Evolutionary conservation across 2,329 filamentous ascomycete genomes (phyloP), one percentile per base, ranked within the genome.

Genomic region (Capronia americana): DNA sequence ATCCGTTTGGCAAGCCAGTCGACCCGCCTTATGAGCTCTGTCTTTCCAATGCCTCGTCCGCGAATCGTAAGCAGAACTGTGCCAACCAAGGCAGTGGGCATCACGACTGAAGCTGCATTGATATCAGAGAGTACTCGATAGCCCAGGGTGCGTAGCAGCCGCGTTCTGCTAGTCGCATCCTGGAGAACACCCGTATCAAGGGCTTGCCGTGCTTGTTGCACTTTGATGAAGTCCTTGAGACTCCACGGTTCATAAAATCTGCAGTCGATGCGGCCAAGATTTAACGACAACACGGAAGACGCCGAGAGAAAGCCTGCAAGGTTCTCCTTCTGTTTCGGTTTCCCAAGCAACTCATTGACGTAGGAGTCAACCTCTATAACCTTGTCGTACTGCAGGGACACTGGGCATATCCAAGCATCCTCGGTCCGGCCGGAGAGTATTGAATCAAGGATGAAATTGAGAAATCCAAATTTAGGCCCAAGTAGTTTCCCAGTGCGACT

Each of bases 291-390:
- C 1, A 99, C 90, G 0, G 92, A 97, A 0, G 93, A 96, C 30
- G 92, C 88, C 1, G 90, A 90, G n/a, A 99, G 80, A 73, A 99
- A 96, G 74, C 96, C 92, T 38, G 89, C 87, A 44, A 99, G 81
- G 69, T 97, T 97, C 76, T 99, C 95, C 76, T 97, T 96, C 74
- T 92, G 92, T 79, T 99, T 99, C 0, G 95, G 95, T 68, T 96
- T 90, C 2, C 95, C 95, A 0, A 99, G 85, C 1, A 99, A 86
- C 77, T 99, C 95, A 38, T 89, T 95, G 53, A 98, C 94, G 75
- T 99, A 99, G 4, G 93, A 95, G 78, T 97, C 93, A 0, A 96
- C 97, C 78, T 99, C 95, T 66, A 99, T 96, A 63, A 99, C 95
- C 76, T 98, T 99, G 83, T 99, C 95, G 76, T 99, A 99, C 76